phyloP scores from a whole-genome alignment of 83 land plant species.

The Picea abies region DNA sequence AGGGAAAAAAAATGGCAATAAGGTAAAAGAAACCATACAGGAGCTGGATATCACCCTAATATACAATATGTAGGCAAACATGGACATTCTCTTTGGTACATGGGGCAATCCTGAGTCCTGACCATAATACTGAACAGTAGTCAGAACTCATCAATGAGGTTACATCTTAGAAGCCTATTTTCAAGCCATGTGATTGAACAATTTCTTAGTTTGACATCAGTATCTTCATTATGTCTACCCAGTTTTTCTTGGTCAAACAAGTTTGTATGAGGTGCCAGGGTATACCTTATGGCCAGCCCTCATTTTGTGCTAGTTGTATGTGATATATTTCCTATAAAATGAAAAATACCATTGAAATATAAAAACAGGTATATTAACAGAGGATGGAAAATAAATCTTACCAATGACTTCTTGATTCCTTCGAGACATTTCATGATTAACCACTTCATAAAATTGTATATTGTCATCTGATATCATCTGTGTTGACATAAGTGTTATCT shows the following conservation, averaged over 20 bases:
- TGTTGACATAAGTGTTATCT: too few relatives aligned
- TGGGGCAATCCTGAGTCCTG: not conserved
- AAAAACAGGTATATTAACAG: not conserved
- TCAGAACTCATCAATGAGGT: not conserved
- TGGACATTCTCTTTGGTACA: not conserved
- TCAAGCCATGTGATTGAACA: not conserved
- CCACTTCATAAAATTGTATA: conserved; percentile 52
- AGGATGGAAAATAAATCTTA: conserved; percentile 13
- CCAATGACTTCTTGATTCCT: conserved; percentile 75
- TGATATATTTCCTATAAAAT: not conserved
- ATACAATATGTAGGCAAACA: not conserved
- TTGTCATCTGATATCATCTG: not conserved
- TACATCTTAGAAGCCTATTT: not conserved
- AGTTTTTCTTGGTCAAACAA: not conserved
- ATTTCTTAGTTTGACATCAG: not conserved
- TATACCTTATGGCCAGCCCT: not conserved
- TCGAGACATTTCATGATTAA: conserved; percentile 41
- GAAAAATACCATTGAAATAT: not conserved
- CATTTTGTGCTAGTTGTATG: not conserved
- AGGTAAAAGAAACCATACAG: not conserved
- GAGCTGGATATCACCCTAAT: not conserved
- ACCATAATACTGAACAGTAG: not conserved
- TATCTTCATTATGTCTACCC: not conserved
- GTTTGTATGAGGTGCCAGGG: not conserved
- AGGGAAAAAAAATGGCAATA: not conserved